phyloP scores from a whole-genome alignment of 1,284 basidiomycete species.

The Pholiota adiposa region DNA sequence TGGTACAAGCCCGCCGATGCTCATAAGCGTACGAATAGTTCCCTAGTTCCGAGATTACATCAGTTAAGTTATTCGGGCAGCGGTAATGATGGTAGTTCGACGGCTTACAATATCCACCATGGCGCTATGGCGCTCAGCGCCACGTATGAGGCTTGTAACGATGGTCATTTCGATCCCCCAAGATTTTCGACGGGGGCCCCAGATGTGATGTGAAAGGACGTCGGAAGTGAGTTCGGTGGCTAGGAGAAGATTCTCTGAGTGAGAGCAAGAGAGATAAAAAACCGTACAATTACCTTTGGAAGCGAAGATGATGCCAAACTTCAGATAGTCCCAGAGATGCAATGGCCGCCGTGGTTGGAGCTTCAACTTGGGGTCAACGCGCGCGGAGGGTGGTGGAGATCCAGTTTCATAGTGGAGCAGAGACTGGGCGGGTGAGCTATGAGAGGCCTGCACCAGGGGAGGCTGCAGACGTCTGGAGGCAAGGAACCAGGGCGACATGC shows the following conservation, averaged over 20 bases:
- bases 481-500: conserved; percentile 34
- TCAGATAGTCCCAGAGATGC: conserved; percentile 71
- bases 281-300: conserved; percentile 59
- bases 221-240: conserved; percentile 73
- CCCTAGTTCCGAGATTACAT: conserved; percentile 40
- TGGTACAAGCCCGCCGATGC: conserved; percentile 83
- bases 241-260: conserved; percentile 31
- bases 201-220: conserved; percentile 72
- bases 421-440: conserved; percentile 34
- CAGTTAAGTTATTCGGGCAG: not conserved
- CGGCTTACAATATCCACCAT: conserved; percentile 79
- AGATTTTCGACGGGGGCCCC: conserved; percentile 82
- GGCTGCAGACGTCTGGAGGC: conserved; percentile 18
- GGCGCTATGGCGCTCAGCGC: conserved; percentile 81
- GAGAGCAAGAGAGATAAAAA: not conserved
- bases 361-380: conserved; percentile 67
- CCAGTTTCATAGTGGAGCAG: conserved; percentile 70
- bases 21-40: conserved; percentile 81
- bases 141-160: conserved; percentile 84
- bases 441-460: conserved; percentile 23
- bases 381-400: conserved; percentile 66
- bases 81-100: not conserved
- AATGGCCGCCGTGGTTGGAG: conserved; percentile 55
- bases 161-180: conserved; percentile 93
- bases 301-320: conserved; percentile 64